Conservation (phyloP, 345 rosid genomes). For the Sisymbrium altissimum region DNA sequence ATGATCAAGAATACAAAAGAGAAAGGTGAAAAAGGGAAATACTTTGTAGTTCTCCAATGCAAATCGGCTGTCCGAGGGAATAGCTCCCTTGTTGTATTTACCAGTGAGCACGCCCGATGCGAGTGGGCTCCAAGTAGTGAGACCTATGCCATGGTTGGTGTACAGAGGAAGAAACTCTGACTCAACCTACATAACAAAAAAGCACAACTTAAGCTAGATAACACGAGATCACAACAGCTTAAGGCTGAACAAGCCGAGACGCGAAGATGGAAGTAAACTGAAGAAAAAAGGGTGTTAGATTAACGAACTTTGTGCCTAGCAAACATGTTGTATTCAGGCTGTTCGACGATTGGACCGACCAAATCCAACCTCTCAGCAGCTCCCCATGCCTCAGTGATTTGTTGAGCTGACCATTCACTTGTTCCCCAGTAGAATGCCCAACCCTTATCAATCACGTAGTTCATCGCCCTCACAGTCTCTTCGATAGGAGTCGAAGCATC, state of each 20-base stretch:
- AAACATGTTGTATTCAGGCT: slow-evolving; percentile 87
- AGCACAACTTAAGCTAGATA: background rate
- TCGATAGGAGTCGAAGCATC: slow-evolving; percentile 84
- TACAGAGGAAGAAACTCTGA: slow-evolving; percentile 84
- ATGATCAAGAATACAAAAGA: background rate
- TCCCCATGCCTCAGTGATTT: slow-evolving; percentile 98
- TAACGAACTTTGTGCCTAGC: slow-evolving; percentile 77
- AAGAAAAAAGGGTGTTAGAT: background rate
- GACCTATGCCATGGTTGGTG: slow-evolving; percentile 83
- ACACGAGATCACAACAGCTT: background rate
- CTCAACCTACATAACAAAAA: slow-evolving; percentile 58
- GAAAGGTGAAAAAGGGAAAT: background rate
- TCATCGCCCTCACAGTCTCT: slow-evolving; percentile 97
- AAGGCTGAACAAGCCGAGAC: background rate
- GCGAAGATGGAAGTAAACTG: background rate
- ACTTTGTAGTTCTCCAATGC: slow-evolving; percentile 95
- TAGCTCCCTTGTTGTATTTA: slow-evolving; percentile 77
- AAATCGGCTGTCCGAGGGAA: slow-evolving; percentile 91
- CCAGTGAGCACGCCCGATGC: slow-evolving; percentile 99
- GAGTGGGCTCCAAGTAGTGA: slow-evolving; percentile 98
- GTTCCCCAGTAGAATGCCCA: slow-evolving; percentile 99
- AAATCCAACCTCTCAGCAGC: slow-evolving; percentile 75
- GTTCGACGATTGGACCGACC: slow-evolving; percentile 97
- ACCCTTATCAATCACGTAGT: slow-evolving; percentile 89
- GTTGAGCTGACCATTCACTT: slow-evolving; percentile 98